Conservation (phyloP, 257 asterid species). For the Solanum tacnaense region DNA sequence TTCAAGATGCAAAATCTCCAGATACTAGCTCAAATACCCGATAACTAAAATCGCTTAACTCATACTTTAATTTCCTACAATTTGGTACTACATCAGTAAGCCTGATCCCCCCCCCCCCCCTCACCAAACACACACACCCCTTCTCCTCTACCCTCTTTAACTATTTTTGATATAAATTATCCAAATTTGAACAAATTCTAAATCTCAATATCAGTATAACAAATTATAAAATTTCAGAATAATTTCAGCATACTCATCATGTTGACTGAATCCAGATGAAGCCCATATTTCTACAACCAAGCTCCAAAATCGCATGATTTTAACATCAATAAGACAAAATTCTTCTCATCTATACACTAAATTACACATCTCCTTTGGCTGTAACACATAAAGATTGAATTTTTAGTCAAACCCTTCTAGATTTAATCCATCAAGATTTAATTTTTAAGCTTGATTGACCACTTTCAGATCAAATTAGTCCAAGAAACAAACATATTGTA, state of each 20-base stretch:
- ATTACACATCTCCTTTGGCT: not conserved
- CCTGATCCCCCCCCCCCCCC: not conserved
- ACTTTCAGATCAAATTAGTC: not conserved
- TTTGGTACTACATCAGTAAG: not conserved
- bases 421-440: not conserved
- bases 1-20: not conserved
- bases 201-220: not conserved
- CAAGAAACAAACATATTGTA: not conserved
- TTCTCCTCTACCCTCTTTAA: not conserved
- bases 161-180: not conserved
- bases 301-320: not conserved
- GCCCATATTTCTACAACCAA: not conserved
- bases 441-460: not conserved
- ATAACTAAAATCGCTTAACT: not conserved
- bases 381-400: not conserved
- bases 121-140: not conserved
- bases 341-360: not conserved
- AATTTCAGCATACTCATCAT: not conserved
- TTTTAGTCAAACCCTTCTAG: not conserved
- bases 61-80: not conserved
- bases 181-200: not conserved
- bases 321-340: not conserved
- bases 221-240: not conserved
- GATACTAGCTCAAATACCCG: not conserved
- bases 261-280: not conserved